Evolutionary conservation across 495 filamentous ascomycete genomes (phyloP).

Genomic region (Cercophora newfieldiana): DNA sequence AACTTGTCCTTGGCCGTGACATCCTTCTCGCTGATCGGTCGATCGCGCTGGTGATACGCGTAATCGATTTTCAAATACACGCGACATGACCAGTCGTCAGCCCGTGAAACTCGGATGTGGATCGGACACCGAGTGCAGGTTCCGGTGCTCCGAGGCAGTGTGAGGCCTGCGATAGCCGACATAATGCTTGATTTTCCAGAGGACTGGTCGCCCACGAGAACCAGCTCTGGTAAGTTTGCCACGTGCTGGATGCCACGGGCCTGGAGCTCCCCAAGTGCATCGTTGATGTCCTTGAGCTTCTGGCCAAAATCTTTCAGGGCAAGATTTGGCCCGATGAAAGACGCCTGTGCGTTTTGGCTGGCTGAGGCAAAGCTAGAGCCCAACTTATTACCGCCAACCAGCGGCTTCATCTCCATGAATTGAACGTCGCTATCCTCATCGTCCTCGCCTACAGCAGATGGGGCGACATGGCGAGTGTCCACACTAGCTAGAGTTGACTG

Average conservation of each 20-base stretch:
- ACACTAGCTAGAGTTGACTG: conserved; percentile 33
- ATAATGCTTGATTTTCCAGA: conserved; percentile 81
- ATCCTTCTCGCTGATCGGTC: conserved; percentile 35
- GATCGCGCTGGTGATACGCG: conserved; percentile 37
- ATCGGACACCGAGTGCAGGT: conserved; percentile 78
- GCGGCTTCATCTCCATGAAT: conserved; percentile 25
- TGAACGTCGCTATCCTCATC: conserved; percentile 19
- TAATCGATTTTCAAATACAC: conserved; percentile 63
- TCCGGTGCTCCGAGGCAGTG: conserved; percentile 64
- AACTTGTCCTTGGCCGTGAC: conserved; percentile 45
- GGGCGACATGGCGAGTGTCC: conserved; percentile 19
- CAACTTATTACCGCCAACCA: neutral
- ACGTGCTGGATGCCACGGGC: conserved; percentile 51
- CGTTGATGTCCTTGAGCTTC: conserved; percentile 47
- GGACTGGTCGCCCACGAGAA: conserved; percentile 77
- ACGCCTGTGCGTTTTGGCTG: conserved; percentile 20
- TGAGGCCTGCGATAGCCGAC: conserved; percentile 76
- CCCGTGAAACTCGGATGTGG: conserved; percentile 69
- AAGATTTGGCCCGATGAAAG: conserved; percentile 36
- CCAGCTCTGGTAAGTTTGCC: conserved; percentile 69
- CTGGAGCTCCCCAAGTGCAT: conserved; percentile 49
- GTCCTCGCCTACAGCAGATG: conserved; percentile 3
- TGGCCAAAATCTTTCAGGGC: conserved; percentile 45
- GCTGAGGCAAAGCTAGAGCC: neutral
- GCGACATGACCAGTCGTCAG: conserved; percentile 60